phyloP scores from a whole-genome alignment of 108 stramenopile genomes.

The Seminavis robusta region DNA sequence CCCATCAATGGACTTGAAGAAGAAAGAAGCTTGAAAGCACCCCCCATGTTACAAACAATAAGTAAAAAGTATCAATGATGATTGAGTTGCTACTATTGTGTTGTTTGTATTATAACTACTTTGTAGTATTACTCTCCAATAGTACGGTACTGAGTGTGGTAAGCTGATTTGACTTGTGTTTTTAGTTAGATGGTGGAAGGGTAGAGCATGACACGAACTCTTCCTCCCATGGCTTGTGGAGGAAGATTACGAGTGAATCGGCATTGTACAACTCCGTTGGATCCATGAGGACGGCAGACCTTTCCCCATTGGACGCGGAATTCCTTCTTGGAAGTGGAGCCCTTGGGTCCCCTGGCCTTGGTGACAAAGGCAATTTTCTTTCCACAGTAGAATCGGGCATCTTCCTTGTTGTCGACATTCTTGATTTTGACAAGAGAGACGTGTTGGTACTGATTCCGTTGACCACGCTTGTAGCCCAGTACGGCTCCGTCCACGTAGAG shows the following conservation, averaged over 20 bases:
- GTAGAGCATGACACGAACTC: slow-evolving; percentile 90
- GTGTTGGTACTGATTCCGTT: slow-evolving; percentile 95
- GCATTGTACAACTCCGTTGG: slow-evolving; percentile 97
- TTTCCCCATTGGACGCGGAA: slow-evolving; percentile 99
- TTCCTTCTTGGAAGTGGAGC: slow-evolving; percentile 88
- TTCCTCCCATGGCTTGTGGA: slow-evolving; percentile 89
- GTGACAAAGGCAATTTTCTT: slow-evolving; percentile 99
- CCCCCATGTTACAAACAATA: too few relatives aligned
- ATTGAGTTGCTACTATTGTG: too few relatives aligned
- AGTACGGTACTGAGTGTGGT: too few relatives aligned
- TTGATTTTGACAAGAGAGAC: slow-evolving; percentile 98
- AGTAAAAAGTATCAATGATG: too few relatives aligned
- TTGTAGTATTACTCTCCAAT: too few relatives aligned
- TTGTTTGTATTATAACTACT: too few relatives aligned
- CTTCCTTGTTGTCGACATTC: slow-evolving; percentile 92
- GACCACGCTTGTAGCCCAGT: slow-evolving; percentile 97
- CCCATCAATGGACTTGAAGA: too few relatives aligned
- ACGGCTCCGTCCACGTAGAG: slow-evolving; percentile 98
- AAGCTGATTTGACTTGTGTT: too few relatives aligned
- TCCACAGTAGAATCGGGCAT: slow-evolving; percentile 95
- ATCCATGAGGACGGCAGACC: slow-evolving; percentile 94
- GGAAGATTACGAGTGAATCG: slow-evolving; percentile 96
- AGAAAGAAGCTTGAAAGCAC: too few relatives aligned
- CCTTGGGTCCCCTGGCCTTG: slow-evolving; percentile 73
- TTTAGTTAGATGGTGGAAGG: slow-evolving; percentile 70